Base-by-base conservation (phyloP, 331 rosid species). In the Rosa hybrid region DNA sequence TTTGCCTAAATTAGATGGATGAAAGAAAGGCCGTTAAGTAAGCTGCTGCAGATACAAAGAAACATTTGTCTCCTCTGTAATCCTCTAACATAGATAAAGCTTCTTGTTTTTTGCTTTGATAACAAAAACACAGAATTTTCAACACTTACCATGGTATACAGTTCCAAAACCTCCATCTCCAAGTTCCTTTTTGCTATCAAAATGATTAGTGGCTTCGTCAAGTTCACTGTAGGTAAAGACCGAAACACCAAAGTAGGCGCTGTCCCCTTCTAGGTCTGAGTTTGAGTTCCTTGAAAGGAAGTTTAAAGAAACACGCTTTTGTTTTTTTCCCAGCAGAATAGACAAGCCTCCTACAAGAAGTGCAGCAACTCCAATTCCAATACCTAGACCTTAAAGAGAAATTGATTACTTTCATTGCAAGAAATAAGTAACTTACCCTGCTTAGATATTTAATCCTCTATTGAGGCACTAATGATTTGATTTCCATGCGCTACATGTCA, bases 161-260 rank as follows among this genome's bases (percentile, higher is more conserved):
- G 92, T 81, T 39, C 97, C 98, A 45, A 91, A 92, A 27, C 97
- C 97, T 62, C 98, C 98, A 7, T 90, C 92, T 78, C 98, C 97
- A 0, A 93, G 90, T 74, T 86, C 86, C 62, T 45, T 91, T 18
- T 77, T 74, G 20, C 41, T 21, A 51, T 89, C 84, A 14, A 93
- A 91, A 44, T 89, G 87, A 56, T 90, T 77, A 3, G 97, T 91
- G 63, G 95, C 95, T 75, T 85, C 88, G 79, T 80, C 79, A 74
- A 94, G 97, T 39, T 91, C 95, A 14, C 64, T 84, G 75, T 90
- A 92, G 59, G 92, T 73, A 78, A 91, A 92, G 65, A 91, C 70
- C 10, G 90, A 90, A 46, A 89, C 71, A 10, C 91, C 88, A 68
- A 76, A 88, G 85, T 83, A 86, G 49, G 86, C 56, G 49, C 70